A percentile compares a stretch with the other conserved stretches of the same genome.
These are phyloP conservation scores for Backusella australiensis DNA, from an alignment of 192 early-diverging fungal genomes.

Conservation along the genomic window DNA sequence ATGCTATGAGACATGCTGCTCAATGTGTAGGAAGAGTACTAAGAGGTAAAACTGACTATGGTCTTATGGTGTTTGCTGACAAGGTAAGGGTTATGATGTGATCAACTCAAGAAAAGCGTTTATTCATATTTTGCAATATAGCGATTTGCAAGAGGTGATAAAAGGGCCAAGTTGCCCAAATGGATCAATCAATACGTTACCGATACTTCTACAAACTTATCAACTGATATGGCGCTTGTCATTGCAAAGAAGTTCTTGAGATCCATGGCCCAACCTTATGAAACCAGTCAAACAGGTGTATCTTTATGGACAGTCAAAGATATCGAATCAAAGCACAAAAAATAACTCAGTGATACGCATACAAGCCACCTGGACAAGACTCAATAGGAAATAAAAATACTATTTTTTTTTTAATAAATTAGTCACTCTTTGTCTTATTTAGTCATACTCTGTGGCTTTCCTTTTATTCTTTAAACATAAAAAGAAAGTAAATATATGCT, in stretches of 20 bases:
- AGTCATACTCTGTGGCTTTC: neutral
- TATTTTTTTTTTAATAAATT: constrained; percentile 4
- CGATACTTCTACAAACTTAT: constrained; percentile 86
- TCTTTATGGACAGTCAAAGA: constrained; percentile 83
- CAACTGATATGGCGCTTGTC: constrained; percentile 95
- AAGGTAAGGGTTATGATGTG: constrained; percentile 55
- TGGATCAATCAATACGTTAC: constrained; percentile 94
- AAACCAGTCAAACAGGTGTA: constrained; percentile 79
- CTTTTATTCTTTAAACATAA: neutral
- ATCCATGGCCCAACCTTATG: constrained; percentile 95
- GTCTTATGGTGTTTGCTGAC: constrained; percentile 98
- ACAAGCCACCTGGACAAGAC: neutral
- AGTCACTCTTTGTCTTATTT: neutral
- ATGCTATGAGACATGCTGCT: constrained; percentile 97
- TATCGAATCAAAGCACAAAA: constrained; percentile 47
- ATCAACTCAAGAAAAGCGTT: neutral
- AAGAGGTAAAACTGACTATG: constrained; percentile 98
- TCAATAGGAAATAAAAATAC: neutral
- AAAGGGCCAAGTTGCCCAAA: constrained; percentile 92
- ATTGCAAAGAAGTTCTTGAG: constrained; percentile 92
- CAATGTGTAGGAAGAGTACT: constrained; percentile 98
- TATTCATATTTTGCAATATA: constrained; percentile 21
- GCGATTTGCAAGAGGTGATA: constrained; percentile 92
- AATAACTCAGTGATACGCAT: constrained; percentile 7
- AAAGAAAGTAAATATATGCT: neutral